Conservation (phyloP, 129 eudicot species). For the Gnaphalium uliginosum region DNA sequence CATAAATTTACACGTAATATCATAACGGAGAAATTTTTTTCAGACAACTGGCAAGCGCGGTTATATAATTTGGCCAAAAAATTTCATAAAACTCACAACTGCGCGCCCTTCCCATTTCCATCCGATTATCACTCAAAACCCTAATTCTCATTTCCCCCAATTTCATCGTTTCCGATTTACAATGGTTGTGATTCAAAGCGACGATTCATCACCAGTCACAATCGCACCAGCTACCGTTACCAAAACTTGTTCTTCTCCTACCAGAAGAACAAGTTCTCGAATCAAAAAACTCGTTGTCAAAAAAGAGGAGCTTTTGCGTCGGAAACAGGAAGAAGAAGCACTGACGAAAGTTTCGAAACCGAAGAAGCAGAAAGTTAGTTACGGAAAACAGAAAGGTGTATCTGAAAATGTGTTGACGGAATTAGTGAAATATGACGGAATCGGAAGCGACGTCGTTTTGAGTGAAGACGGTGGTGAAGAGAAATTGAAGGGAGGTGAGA, state of each 20-base stretch:
- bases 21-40: no score
- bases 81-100: not conserved
- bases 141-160: not conserved
- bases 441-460: not conserved
- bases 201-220: not conserved
- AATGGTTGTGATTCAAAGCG: not conserved
- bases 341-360: not conserved
- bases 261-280: slow-evolving; percentile 1
- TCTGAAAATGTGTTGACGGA: not conserved
- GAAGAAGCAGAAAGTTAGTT: not conserved
- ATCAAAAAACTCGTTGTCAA: not conserved
- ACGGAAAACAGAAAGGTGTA: not conserved
- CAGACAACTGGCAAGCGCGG: not conserved
- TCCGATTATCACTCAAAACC: not conserved
- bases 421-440: not conserved
- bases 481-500: not conserved
- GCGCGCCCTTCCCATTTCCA: not conserved
- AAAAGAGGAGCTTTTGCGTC: not conserved
- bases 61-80: not conserved
- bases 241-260: not conserved
- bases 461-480: not conserved
- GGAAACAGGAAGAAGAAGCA: not conserved
- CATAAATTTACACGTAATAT: no score
- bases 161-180: not conserved
- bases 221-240: not conserved